A percentile compares a stretch with the other conserved stretches of the same genome.
Evolutionary conservation across 129 eudicot genomes (phyloP).

Genomic region (Flaveria linearis): DNA sequence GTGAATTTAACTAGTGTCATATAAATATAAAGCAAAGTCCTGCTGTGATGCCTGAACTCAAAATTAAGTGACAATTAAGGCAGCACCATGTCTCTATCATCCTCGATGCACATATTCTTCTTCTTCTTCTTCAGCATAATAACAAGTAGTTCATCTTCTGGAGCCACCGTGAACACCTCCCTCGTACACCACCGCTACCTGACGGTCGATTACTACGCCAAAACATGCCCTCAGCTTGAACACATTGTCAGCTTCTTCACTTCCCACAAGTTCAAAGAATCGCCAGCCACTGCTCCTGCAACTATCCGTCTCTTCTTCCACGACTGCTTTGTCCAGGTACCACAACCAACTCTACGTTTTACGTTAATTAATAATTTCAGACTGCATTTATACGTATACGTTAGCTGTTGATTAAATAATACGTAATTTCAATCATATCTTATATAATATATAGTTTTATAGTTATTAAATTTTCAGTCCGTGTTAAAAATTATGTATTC

Average conservation of each 20-base stretch:
- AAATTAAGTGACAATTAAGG: neutral
- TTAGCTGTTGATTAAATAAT: too few relatives aligned
- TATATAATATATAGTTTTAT: too few relatives aligned
- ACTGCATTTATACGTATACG: too few relatives aligned
- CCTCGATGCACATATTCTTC: conserved; percentile 23
- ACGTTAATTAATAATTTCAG: too few relatives aligned
- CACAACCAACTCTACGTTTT: too few relatives aligned
- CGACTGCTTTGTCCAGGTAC: conserved; percentile 84
- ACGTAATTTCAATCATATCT: too few relatives aligned
- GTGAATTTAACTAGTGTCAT: too few relatives aligned
- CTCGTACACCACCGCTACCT: conserved; percentile 39
- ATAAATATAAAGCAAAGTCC: neutral
- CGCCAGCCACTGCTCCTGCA: conserved; percentile 75
- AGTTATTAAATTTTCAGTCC: too few relatives aligned
- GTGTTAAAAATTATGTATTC: too few relatives aligned
- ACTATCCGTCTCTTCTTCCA: conserved; percentile 93
- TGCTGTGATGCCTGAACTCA: neutral
- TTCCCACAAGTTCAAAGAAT: conserved; percentile 51
- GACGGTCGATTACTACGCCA: conserved; percentile 67
- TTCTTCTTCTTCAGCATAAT: conserved; percentile 22
- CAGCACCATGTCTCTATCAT: conserved; percentile 9
- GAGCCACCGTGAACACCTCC: conserved; percentile 26
- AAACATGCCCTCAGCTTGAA: conserved; percentile 74
- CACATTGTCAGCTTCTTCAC: conserved; percentile 64
- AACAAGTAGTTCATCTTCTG: neutral